Evolutionary conservation across 2,329 filamentous ascomycete species (phyloP).

Genomic region (Neophaeococcomyces aloes): DNA sequence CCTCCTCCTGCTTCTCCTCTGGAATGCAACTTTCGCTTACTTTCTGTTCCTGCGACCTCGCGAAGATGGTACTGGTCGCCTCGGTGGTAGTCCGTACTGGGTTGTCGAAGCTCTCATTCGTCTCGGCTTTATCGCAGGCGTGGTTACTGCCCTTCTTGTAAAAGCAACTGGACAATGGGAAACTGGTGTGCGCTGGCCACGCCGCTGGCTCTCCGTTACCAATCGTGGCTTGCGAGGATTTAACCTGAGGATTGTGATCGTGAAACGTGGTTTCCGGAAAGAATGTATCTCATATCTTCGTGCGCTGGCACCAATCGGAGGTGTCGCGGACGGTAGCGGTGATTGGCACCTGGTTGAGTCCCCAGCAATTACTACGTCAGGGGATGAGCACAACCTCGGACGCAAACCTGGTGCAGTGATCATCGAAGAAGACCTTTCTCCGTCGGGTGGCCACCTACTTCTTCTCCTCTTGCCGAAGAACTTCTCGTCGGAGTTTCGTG

Average conservation of each 20-base stretch:
- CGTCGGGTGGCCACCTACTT: slow-evolving; percentile 85
- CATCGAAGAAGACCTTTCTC: slow-evolving; percentile 80
- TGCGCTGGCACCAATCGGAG: slow-evolving; percentile 50
- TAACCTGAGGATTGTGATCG: slow-evolving; percentile 92
- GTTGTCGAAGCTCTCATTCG: slow-evolving; percentile 83
- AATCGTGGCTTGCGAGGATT: slow-evolving; percentile 84
- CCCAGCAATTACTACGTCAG: slow-evolving; percentile 17
- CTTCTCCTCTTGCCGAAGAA: slow-evolving; percentile 84
- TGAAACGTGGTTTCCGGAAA: slow-evolving; percentile 46
- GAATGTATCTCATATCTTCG: slow-evolving; percentile 26
- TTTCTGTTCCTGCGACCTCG: slow-evolving; percentile 89
- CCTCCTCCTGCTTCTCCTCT: slow-evolving; percentile 63
- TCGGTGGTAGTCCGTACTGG: slow-evolving; percentile 94
- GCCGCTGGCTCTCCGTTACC: slow-evolving; percentile 77
- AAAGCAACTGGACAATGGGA: slow-evolving; percentile 98
- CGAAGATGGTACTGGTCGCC: slow-evolving; percentile 71
- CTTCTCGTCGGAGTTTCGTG: slow-evolving; percentile 85
- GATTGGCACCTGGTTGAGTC: slow-evolving; percentile 69
- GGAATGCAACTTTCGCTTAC: slow-evolving; percentile 79
- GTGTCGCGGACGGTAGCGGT: slow-evolving; percentile 36
- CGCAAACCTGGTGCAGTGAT: slow-evolving; percentile 43
- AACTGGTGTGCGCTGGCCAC: slow-evolving; percentile 83
- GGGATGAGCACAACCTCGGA: slow-evolving; percentile 36
- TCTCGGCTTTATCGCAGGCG: slow-evolving; percentile 79
- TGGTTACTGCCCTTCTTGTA: slow-evolving; percentile 75